These are phyloP conservation scores for Colletotrichum abscissum DNA, from an alignment of 2,329 filamentous ascomycete species.

Conservation along the genomic window DNA sequence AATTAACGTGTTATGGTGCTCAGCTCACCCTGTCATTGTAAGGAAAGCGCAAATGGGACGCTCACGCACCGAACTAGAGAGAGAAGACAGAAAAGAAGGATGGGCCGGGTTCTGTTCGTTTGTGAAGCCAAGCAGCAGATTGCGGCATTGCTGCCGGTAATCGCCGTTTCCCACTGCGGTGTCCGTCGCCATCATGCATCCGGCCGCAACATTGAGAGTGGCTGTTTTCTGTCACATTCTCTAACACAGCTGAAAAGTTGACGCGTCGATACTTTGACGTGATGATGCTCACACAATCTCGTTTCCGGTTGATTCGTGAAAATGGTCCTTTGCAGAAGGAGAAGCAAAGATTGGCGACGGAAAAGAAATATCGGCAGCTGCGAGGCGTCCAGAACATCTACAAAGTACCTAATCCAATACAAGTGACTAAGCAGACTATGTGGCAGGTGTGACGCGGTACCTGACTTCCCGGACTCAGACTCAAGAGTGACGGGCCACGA, in stretches of 20 bases:
- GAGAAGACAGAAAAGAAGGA: background rate
- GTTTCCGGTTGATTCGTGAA: background rate
- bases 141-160: background rate
- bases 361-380: background rate
- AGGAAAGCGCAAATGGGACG: background rate
- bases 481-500: background rate
- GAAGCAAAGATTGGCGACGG: background rate
- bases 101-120: background rate
- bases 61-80: background rate
- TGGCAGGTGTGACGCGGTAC: too few relatives aligned
- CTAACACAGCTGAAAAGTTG: background rate
- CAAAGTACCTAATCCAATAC: background rate
- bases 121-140: slow-evolving; percentile 5
- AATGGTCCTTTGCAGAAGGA: background rate
- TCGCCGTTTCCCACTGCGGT: slow-evolving; percentile 1
- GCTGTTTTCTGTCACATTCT: background rate
- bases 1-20: background rate
- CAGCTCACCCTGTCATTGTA: background rate
- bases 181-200: background rate
- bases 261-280: background rate
- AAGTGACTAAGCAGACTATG: background rate
- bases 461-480: too few relatives aligned
- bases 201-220: slow-evolving; percentile 19
- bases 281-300: background rate
- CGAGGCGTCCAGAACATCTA: background rate